Percentiles rank a stretch among this genome's conserved stretches.
Conservation (phyloP, 1,284 basidiomycete species). For the Rhodofomes roseus region DNA sequence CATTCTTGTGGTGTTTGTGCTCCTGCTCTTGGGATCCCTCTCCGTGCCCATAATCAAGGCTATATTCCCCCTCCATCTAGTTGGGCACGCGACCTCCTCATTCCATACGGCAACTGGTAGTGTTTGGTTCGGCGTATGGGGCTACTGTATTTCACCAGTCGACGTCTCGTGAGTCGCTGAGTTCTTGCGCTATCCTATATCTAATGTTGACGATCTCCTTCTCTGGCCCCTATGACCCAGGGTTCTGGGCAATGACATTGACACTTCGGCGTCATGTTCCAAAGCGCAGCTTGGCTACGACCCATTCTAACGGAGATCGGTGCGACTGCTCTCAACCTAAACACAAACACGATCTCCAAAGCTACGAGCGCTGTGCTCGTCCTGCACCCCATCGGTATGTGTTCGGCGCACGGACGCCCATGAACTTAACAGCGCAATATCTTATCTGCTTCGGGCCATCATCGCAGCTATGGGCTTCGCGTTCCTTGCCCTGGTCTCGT, state of each 20-base stretch:
- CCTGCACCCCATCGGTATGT: conserved; percentile 44
- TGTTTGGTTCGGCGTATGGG: conserved; percentile 55
- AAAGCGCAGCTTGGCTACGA: conserved; percentile 45
- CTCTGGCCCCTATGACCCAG: conserved; percentile 27
- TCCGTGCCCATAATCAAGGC: conserved; percentile 56
- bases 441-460: not conserved
- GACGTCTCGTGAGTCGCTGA: conserved; percentile 39
- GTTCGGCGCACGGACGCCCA: not conserved
- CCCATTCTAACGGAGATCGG: conserved; percentile 42
- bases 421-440: not conserved
- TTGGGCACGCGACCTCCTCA: conserved; percentile 32
- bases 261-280: conserved; percentile 40
- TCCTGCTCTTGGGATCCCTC: conserved; percentile 53
- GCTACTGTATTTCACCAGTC: conserved; percentile 50
- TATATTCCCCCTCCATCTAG: conserved; percentile 48
- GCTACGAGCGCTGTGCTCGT: conserved; percentile 36
- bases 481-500: conserved; percentile 47
- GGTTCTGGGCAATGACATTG: conserved; percentile 35
- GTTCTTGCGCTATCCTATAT: conserved; percentile 15
- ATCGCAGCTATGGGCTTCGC: conserved; percentile 48
- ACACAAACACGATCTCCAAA: conserved; percentile 36
- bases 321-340: conserved; percentile 28
- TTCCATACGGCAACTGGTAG: conserved; percentile 33
- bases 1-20: conserved; percentile 46
- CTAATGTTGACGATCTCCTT: conserved; percentile 13